Percentiles rank a stretch among this genome's conserved stretches.
phyloP scores from a whole-genome alignment of 83 land plant genomes.

The Picea engelmannii region DNA sequence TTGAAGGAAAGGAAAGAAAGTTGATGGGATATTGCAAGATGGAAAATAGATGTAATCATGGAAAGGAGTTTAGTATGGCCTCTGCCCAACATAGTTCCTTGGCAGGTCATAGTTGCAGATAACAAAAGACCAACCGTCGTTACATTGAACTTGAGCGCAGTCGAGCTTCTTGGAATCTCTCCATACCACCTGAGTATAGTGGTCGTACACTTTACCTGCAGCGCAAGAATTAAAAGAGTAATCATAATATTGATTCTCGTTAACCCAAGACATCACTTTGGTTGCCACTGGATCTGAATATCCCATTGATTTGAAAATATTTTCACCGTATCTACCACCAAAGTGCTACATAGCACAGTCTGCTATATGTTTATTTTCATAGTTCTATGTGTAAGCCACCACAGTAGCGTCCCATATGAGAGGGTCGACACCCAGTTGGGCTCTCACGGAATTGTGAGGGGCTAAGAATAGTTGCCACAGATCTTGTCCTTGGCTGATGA shows the following conservation, averaged over 20 bases:
- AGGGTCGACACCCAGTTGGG: constrained; percentile 34
- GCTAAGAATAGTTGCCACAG: constrained; percentile 13
- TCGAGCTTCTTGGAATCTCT: constrained; percentile 23
- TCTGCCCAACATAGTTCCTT: constrained; percentile 21
- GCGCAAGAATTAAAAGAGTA: constrained; percentile 35
- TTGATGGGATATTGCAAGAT: too few species aligned
- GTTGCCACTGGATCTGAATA: too few species aligned
- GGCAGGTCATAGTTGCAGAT: constrained; percentile 39
- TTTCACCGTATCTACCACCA: constrained; percentile 53
- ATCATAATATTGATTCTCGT: constrained; percentile 42
- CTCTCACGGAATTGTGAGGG: constrained; percentile 47
- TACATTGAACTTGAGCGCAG: constrained; percentile 24
- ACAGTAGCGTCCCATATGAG: constrained; percentile 39
- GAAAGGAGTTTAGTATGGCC: too few species aligned
- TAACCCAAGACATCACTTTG: too few species aligned
- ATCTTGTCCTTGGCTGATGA: too few species aligned
- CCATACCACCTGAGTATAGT: constrained; percentile 52
- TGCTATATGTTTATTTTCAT: constrained; percentile 24
- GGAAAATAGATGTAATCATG: too few species aligned
- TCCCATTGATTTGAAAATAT: background rate
- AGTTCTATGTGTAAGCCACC: constrained; percentile 41
- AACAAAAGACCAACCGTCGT: constrained; percentile 18
- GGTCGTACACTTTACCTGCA: constrained; percentile 35
- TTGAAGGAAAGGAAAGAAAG: too few species aligned
- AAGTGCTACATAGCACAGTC: constrained; percentile 44